Evolutionary conservation across 257 asterid species (phyloP).

Genomic region (Solanum habrochaites): DNA sequence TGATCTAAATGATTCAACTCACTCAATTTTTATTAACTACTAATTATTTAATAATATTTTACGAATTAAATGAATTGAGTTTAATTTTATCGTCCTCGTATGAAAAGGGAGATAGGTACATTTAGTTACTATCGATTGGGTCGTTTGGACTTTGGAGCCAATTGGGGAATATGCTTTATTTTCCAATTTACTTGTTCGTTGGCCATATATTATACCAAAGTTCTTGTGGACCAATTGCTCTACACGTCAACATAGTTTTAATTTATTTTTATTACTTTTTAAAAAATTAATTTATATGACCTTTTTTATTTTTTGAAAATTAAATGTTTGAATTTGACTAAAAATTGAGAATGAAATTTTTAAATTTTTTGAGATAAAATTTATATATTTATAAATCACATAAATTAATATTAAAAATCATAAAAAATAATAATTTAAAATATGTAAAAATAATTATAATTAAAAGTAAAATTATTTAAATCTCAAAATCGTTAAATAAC

Average conservation of each 20-base stretch:
- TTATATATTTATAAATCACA: not conserved
- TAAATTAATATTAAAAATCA: not conserved
- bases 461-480: too few species aligned
- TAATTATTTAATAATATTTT: too few species aligned
- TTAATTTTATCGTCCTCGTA: too few species aligned
- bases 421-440: not conserved
- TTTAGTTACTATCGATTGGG: not conserved
- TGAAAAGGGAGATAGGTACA: not conserved
- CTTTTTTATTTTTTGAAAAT: rapidly evolving
- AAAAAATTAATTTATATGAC: too few species aligned
- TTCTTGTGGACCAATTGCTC: not conserved
- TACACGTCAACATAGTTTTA: not conserved
- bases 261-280: not conserved
- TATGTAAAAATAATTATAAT: too few species aligned
- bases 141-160: not conserved
- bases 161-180: not conserved
- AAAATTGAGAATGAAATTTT: too few species aligned
- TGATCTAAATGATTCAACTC: not conserved
- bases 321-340: rapidly evolving
- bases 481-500: too few species aligned
- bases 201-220: not conserved
- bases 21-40: not conserved
- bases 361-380: not conserved
- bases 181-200: not conserved
- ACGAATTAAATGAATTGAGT: too few species aligned